These are phyloP conservation scores for Solanum etuberosum DNA, from an alignment of 257 asterid genomes.

Conservation along the genomic window DNA sequence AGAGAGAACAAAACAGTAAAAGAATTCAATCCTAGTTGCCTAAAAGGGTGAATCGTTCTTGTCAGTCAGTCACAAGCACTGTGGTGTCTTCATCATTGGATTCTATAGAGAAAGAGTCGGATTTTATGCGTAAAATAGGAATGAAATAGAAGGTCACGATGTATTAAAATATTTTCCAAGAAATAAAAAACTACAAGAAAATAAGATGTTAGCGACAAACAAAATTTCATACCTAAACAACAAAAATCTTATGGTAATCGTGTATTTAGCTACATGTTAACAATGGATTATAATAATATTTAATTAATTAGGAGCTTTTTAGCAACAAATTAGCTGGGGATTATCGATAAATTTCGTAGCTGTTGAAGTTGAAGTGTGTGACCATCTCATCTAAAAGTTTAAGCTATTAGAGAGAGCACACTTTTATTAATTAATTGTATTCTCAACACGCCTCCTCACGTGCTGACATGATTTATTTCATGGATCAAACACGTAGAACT, in stretches of 20 bases:
- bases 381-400: too few species aligned
- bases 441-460: neutral
- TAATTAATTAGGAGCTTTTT: neutral
- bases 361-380: too few species aligned
- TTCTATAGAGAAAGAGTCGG: neutral
- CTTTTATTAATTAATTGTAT: too few species aligned
- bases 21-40: neutral
- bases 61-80: neutral
- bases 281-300: neutral
- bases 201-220: neutral
- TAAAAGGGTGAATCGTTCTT: neutral
- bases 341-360: neutral
- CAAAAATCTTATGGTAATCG: neutral
- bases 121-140: neutral
- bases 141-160: neutral
- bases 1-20: neutral
- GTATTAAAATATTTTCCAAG: neutral
- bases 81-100: neutral
- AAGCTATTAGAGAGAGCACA: rapidly evolving
- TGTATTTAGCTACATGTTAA: neutral
- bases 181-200: neutral
- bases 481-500: neutral
- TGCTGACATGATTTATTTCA: neutral
- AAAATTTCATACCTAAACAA: neutral
- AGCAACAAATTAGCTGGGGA: neutral